Base-by-base conservation (phyloP, 495 filamentous ascomycete genomes). In the Acidiella bohemica region DNA sequence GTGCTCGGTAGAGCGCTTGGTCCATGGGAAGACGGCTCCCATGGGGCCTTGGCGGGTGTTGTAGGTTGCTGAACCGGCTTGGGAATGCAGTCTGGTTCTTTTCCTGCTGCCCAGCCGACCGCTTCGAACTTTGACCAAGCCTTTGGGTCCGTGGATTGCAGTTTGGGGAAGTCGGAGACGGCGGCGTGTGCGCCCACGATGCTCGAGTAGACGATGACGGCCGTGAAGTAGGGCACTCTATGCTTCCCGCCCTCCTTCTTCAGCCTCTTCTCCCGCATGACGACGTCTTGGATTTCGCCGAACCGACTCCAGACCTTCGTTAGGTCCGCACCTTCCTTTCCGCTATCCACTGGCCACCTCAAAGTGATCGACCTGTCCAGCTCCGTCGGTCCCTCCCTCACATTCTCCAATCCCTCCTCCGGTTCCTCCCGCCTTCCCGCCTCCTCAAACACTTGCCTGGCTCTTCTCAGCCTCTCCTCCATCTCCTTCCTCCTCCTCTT, bases 171-270 rank as follows among this genome's bases (percentile, higher is more conserved):
- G 36, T 77, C 74, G 42, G 67, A 44, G 5, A 79, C 72, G 4
- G 73, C 73, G 3, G 70, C 61, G 51, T 78, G 71, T 3, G 75
- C 73, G 42, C 68, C 64, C 23, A 78, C 71, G 24, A 78, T 67
- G 7, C 72, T 75, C 0, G 59, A 56, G 51, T 67, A 80, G 16
- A 76, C 64, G 5, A 78, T 53, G 42, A 75, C 64, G 3, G 39
- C 48, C 4, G 34, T 39, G 2, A 37, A 32, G 44, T 38, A 46
- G 1, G 22, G 34, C 21, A 27, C 32, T 28, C 39, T 33, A 14
- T 47, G 43, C 69, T 72, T 3, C 65, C 70, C 1, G 64, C 69
- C 30, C 67, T 58, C 6, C 11, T 34, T 19, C 22, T 41, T 51
- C 11, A 66, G 58, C 41, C 71, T 67, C 53, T 72, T 75, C 44